Percentiles rank a stretch among this genome's conserved stretches.
Conservation (phyloP, 2,329 filamentous ascomycete genomes). For the Calonectria leucothoes region DNA sequence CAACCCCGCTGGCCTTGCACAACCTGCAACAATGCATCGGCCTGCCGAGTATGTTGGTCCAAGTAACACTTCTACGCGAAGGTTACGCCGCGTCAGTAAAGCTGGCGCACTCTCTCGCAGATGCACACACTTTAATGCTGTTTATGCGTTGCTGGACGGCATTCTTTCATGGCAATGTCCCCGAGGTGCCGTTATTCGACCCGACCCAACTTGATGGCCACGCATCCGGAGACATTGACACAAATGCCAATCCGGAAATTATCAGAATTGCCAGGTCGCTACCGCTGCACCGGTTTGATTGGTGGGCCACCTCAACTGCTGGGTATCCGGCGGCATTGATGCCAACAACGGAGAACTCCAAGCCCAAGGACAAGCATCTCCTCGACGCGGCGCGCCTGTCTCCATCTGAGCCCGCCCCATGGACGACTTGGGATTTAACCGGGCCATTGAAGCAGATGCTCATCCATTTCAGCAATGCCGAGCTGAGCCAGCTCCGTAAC, state of each 20-base stretch:
- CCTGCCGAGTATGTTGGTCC: not conserved
- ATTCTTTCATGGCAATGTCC: not conserved
- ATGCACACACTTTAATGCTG: not conserved
- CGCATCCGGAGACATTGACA: not conserved
- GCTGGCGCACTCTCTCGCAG: not conserved
- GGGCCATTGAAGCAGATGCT: not conserved
- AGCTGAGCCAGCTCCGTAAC: not conserved
- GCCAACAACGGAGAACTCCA: not conserved
- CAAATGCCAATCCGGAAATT: not conserved
- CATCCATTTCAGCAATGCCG: not conserved
- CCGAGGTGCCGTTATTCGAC: not conserved
- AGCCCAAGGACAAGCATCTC: not conserved
- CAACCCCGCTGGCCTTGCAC: not conserved
- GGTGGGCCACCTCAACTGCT: not conserved
- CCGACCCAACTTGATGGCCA: not conserved
- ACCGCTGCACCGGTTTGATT: not conserved
- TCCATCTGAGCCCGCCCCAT: not conserved
- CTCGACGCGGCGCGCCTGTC: not conserved
- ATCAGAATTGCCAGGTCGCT: not conserved
- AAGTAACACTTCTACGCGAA: not conserved
- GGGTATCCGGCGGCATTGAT: not conserved
- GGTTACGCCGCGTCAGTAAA: not conserved
- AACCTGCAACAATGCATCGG: not conserved
- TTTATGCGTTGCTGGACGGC: conserved; percentile 2
- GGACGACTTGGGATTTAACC: not conserved